These are phyloP conservation scores for Podila verticillata DNA, from an alignment of 192 early-diverging fungal genomes.

Conservation along the genomic window DNA sequence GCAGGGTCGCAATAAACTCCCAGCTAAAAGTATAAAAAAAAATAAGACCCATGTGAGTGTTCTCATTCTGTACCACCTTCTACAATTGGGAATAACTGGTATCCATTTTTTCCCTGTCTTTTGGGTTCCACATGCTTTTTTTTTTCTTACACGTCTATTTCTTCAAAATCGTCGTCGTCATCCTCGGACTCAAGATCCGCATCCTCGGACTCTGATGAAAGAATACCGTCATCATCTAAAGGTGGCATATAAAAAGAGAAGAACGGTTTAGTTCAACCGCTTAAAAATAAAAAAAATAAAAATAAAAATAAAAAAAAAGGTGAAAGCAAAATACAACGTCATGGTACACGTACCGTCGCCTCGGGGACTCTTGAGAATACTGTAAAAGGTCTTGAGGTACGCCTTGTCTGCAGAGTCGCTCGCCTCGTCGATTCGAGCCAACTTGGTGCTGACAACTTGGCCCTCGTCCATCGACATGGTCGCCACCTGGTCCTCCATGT, in stretches of 20 bases:
- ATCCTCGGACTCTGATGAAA: conserved; percentile 48
- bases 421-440: conserved; percentile 44
- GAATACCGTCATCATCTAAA: conserved; percentile 46
- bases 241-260: background rate
- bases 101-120: background rate
- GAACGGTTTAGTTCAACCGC: background rate
- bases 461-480: conserved; percentile 44
- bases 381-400: conserved; percentile 47
- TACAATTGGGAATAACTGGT: too few relatives aligned
- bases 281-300: background rate
- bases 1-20: conserved; percentile 68
- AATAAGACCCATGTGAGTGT: too few relatives aligned
- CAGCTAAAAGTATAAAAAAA: conserved; percentile 12
- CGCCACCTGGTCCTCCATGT: conserved; percentile 42
- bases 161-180: conserved; percentile 50
- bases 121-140: background rate
- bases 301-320: background rate
- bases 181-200: conserved; percentile 49
- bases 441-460: conserved; percentile 48
- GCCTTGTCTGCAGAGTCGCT: conserved; percentile 25
- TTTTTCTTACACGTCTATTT: conserved; percentile 44
- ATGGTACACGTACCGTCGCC: conserved; percentile 28
- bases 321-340: background rate
- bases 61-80: too few relatives aligned
- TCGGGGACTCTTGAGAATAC: conserved; percentile 40